Evolutionary conservation across 1,284 basidiomycete species (phyloP), one percentile per base, ranked within the genome.

Genomic region (Leccinum subrobustum): DNA sequence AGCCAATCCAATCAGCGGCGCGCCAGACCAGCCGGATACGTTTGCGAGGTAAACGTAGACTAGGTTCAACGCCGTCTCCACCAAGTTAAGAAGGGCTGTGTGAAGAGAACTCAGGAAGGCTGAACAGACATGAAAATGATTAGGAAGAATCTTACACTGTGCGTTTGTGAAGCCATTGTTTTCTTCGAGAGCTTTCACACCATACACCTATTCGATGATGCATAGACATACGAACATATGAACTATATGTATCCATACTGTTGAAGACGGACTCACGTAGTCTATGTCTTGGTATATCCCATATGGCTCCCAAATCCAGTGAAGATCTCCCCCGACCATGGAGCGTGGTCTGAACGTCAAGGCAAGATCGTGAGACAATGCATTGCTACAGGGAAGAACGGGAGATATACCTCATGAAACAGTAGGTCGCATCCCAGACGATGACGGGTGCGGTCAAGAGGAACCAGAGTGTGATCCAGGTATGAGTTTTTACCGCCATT

Each of bases 231-330:
- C 14, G 44, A 33, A 42, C 4, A 42, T n/a, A 11, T n/a, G n/a
- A 9, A 42, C n/a, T 12, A 25, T 6, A 27, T 27, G 25, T 27
- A 18, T 16, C 4, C 7, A 12, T 39, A 6, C 3, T 8, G 1
- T 3, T 1, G 16, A 48, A 39, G 44, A 52, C 20, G 29, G 7
- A 76, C 78, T 62, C 63, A 85, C 85, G 62, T 80, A 78, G 70
- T 92, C 89, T 57, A 95, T 78, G 51, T 89, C 78, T 66, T 89
- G 87, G 73, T 94, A 93, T 31, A 91, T 69, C 59, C 78, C 83
- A 71, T 95, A 95, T 1, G 92, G 92, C 64, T 83, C 79, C 93
- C 93, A 96, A 54, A 95, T 83, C 92, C 91, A 95, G 66, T 92
- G 87, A 44, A 94, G 78, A 75, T 94, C 91, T 2, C 93, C 93